Evolutionary conservation across 208 protist genomes (phyloP), one percentile per base, ranked within the genome.

Genomic region (Trypanosoma cruzi): DNA sequence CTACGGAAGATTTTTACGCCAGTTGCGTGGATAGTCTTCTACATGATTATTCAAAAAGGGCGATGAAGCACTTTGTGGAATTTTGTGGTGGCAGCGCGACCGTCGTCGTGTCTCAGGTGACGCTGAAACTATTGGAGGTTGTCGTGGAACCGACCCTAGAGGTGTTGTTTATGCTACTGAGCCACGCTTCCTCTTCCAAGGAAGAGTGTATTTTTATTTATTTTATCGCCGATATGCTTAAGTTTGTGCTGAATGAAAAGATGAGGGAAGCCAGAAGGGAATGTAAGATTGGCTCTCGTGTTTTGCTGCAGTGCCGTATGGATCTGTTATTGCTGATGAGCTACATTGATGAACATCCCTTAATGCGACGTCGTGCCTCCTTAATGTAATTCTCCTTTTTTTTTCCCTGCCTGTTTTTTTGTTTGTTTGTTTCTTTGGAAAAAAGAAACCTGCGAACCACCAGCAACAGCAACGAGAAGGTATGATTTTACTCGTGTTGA

Each of bases 91-190:
- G 36, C 36, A 22, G 22, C 37, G 28, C 6, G 31, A 28, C 32
- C 5, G 20, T 44, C 34, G 49, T 22, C 11, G 34, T 70, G 2
- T 75, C 71, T 32, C 29, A 28, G 24, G 2, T 6, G 20, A 13
- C 20, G 22, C 31, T 75, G 28, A 32, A 1, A 29, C 7, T 75
- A 34, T 48, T 75, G 22, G 32, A 75, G 46, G 48, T 8, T 36
- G 56, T 75, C 7, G 63, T 75, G 20, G 71, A 75, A 28, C 71
- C 71, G 37, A 75, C 62, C 14, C 31, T 75, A 20, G 40, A 49
- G n/a, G 40, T 68, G 44, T 42, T 75, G 44, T 42, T 70, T 40
- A 26, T 55, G 22, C 2, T 57, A 13, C 46, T 64, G 40, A 36
- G 22, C n/a, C 28, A 40, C 0, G 26, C 32, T 20, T 48, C 36